Conservation (phyloP, 139 green algal species). For the Mychonastes homosphaera region DNA sequence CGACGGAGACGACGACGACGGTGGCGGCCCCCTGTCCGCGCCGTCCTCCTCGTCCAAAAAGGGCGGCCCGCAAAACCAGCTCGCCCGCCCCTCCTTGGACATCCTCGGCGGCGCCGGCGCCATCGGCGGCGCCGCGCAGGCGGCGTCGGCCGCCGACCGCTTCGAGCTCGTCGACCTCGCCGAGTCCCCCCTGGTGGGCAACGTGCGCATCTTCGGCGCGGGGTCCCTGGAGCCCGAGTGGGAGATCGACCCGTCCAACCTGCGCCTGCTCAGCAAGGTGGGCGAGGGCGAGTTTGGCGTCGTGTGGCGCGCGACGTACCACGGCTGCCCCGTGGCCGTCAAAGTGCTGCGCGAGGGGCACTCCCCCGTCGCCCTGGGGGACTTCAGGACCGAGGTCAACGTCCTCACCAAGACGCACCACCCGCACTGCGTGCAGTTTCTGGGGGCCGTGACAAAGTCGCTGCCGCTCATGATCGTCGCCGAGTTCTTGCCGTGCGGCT, state of each 20-base stretch:
- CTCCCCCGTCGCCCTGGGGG: constrained; percentile 59
- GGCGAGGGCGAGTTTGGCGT: constrained; percentile 83
- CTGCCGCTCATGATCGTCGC: constrained; percentile 83
- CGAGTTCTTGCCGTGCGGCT: constrained; percentile 37
- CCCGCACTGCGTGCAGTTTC: constrained; percentile 62
- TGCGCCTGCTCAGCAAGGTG: constrained; percentile 8
- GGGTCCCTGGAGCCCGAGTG: constrained; percentile 58
- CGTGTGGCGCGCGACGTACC: constrained; percentile 58
- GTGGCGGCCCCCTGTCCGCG: too few species aligned
- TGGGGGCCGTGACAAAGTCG: constrained; percentile 75
- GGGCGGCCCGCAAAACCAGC: too few species aligned
- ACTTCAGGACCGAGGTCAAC: constrained; percentile 76
- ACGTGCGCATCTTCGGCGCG: constrained; percentile 37
- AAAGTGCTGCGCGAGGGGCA: constrained; percentile 77
- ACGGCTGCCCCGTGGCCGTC: constrained; percentile 68
- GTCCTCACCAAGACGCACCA: constrained; percentile 83
- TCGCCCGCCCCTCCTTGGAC: too few species aligned
- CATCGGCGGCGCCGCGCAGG: too few species aligned
- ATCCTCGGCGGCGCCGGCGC: too few species aligned
- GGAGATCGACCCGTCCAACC: constrained; percentile 67
- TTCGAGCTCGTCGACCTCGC: constrained; percentile 37
- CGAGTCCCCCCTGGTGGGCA: constrained; percentile 36
- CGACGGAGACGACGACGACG: too few species aligned
- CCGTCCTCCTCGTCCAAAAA: too few species aligned
- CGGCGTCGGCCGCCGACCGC: too few species aligned